A percentile compares a stretch with the other conserved stretches of the same genome.
Evolutionary conservation across 768 basidiomycete species (phyloP).

Genomic region (Obba rivulosa): DNA sequence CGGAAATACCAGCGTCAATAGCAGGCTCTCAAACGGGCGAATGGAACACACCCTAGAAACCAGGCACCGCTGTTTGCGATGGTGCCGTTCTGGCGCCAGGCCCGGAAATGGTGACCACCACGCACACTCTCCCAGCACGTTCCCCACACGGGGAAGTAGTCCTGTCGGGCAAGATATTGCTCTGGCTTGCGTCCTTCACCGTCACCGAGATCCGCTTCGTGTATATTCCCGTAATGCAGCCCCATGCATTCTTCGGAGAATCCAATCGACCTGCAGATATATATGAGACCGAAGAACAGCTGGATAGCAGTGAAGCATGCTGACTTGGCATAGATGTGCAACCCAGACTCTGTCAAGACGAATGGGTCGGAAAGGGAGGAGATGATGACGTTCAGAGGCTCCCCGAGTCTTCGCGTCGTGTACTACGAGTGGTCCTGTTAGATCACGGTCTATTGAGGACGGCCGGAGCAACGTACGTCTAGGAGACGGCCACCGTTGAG

Average conservation of each 20-base stretch:
- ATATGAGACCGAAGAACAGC: background rate
- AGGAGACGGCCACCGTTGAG: conserved; percentile 66
- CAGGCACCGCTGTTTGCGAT: conserved; percentile 69
- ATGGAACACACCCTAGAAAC: conserved; percentile 69
- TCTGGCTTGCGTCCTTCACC: conserved; percentile 68
- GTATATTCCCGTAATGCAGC: conserved; percentile 67
- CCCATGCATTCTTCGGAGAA: conserved; percentile 82
- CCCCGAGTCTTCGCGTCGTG: conserved; percentile 60
- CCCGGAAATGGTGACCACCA: conserved; percentile 88
- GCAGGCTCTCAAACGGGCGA: too few relatives aligned
- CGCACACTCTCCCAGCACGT: conserved; percentile 83
- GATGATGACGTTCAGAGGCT: conserved; percentile 82
- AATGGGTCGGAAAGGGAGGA: conserved; percentile 75
- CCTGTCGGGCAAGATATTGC: conserved; percentile 69
- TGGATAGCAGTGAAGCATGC: conserved; percentile 8
- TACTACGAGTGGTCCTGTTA: conserved; percentile 37
- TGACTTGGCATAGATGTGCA: conserved; percentile 66
- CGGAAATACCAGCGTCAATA: background rate
- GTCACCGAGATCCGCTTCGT: conserved; percentile 80
- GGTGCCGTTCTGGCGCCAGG: conserved; percentile 86
- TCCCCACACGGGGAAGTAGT: conserved; percentile 74
- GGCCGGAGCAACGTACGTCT: conserved; percentile 49
- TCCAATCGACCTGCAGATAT: conserved; percentile 57
- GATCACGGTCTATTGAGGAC: background rate
- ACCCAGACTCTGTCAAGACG: conserved; percentile 69